A percentile compares a stretch with the other conserved stretches of the same genome.
phyloP scores from a whole-genome alignment of 2,329 filamentous ascomycete genomes.

The Pseudopithomyces maydicus region DNA sequence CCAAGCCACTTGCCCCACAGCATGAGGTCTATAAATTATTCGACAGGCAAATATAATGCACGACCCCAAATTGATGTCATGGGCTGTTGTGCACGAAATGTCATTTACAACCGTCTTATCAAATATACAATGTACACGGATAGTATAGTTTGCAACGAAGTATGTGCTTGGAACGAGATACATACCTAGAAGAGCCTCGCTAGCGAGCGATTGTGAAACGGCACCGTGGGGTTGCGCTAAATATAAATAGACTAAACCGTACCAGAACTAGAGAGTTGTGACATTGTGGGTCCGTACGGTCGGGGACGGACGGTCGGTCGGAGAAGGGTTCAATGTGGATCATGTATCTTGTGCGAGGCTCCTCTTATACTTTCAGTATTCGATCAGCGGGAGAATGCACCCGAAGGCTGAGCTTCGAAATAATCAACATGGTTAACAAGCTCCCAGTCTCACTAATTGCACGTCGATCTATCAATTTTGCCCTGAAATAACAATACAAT shows the following conservation, averaged over 20 bases:
- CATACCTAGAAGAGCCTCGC: neutral
- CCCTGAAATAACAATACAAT: no score
- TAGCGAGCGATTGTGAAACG: neutral
- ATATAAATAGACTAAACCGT: neutral
- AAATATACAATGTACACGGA: no score
- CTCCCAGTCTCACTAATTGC: no score
- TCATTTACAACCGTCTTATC: no score
- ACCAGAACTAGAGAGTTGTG: neutral
- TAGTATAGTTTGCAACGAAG: neutral
- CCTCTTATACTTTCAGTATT: no score
- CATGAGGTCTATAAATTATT: neutral
- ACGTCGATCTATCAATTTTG: no score
- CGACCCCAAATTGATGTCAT: neutral
- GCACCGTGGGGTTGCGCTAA: neutral
- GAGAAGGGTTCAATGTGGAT: neutral
- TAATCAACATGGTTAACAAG: no score
- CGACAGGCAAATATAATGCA: neutral
- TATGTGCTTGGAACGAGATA: neutral
- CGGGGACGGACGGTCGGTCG: neutral
- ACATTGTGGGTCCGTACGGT: neutral
- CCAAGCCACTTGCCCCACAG: neutral
- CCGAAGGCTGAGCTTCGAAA: no score
- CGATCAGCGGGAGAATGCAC: no score
- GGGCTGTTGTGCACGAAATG: neutral
- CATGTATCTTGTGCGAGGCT: no score